Base-by-base conservation (phyloP, 73 alveolate genomes). In the Tetrahymena elliotti region DNA sequence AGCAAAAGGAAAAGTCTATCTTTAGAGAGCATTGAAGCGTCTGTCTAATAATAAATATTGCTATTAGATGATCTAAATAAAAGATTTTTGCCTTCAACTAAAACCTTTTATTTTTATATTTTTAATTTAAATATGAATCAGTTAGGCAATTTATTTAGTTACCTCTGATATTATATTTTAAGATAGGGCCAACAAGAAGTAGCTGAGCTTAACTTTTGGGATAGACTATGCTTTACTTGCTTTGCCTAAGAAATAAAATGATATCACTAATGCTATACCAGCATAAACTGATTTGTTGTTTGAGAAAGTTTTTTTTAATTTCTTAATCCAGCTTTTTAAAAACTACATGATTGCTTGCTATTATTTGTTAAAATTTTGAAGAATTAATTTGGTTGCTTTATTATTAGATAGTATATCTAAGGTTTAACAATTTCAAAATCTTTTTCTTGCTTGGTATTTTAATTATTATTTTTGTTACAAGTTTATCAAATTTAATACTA, bases 201-300 rank as follows among this genome's bases (percentile, higher is more conserved):
- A 52, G 94, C 96, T 94, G 1, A 94, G 53, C 18, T 94, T 83
- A 34, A 94, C 96, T 52, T 41, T 38, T 83, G 94, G 94, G n/a
- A 94, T n/a, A 37, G 41, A 20, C 18, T 83, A 38, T 68, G 83
- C 82, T 18, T 52, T 33, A 38, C 82, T 83, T 6, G 96, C 96
- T 39, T 94, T 83, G 3, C 38, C 38, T n/a, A 82, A 15, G 38
- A 93, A 83, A 94, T 22, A 94, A 24, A 38, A 38, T 41, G 96
- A 83, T 35, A 94, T 27, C 11, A 53, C 68, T 52, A 94, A 38
- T n/a, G 96, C 94, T 40, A 52, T 34, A 8, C 68, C 53, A 37
- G 96, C 94, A 16, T 93, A 93, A 12, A 93, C 96, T 33, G 68
- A 82, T 33, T 38, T 37, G n/a, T 93, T 93, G 54, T 93, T 68